Evolutionary conservation across 2,329 filamentous ascomycete genomes (phyloP).

Genomic region (Dothiorella sarmentorum): DNA sequence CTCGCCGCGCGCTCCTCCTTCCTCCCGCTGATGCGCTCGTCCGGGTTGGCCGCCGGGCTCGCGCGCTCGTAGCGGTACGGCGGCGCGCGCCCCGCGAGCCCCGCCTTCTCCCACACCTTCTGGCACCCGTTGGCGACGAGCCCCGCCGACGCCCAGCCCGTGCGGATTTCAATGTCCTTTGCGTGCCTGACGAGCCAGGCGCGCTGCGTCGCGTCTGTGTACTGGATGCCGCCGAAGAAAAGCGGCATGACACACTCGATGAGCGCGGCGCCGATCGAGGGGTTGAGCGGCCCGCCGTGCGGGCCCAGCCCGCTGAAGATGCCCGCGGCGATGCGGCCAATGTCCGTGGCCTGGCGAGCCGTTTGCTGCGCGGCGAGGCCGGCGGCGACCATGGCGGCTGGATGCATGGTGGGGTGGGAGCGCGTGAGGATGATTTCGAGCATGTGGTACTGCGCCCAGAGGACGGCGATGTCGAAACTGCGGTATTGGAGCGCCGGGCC

Average conservation of each 20-base stretch:
- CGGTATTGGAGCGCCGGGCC: conserved; percentile 77
- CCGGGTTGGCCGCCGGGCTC: neutral
- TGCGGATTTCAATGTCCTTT: conserved; percentile 71
- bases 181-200: conserved; percentile 73
- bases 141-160: conserved; percentile 80
- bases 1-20: conserved; percentile 1
- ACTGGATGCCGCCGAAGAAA: conserved; percentile 85
- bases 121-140: conserved; percentile 84
- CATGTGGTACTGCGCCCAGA: conserved; percentile 88
- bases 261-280: conserved; percentile 73
- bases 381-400: conserved; percentile 82
- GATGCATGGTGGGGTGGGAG: conserved; percentile 84
- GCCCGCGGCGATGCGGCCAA: conserved; percentile 79
- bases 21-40: conserved; percentile 1
- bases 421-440: conserved; percentile 78
- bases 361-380: conserved; percentile 73
- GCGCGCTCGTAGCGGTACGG: conserved; percentile 51
- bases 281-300: conserved; percentile 60
- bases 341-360: conserved; percentile 64
- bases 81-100: conserved; percentile 69
- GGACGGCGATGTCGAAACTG: conserved; percentile 78
- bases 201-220: conserved; percentile 67
- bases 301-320: conserved; percentile 35
- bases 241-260: conserved; percentile 79
- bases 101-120: conserved; percentile 74